These are phyloP conservation scores for Metschnikowia corniflorae DNA, from an alignment of 805 yeast genomes.

Conservation along the genomic window DNA sequence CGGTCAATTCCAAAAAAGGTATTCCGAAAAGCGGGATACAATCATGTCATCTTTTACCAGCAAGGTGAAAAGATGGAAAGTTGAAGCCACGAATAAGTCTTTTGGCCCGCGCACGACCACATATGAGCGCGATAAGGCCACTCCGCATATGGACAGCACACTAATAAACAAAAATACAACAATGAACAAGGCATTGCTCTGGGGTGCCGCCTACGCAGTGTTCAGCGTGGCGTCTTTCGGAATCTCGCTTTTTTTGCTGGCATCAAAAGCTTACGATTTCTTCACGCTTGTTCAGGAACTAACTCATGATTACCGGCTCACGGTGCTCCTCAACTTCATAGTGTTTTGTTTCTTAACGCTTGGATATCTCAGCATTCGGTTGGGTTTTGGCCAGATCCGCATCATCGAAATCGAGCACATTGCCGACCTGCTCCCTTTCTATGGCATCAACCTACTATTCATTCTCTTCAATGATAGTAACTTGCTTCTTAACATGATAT, in stretches of 20 bases:
- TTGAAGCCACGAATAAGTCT: no score
- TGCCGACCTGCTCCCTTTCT: constrained; percentile 34
- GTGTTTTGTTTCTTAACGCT: constrained; percentile 18
- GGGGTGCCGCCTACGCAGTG: constrained; percentile 11
- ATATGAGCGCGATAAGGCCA: constrained; percentile 4
- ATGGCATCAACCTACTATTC: constrained; percentile 50
- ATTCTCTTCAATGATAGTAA: constrained; percentile 62
- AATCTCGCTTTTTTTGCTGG: constrained; percentile 11
- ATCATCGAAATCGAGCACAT: constrained; percentile 70
- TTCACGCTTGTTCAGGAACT: constrained; percentile 17
- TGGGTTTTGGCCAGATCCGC: constrained; percentile 73
- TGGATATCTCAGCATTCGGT: constrained; percentile 28
- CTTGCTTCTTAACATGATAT: constrained; percentile 47
- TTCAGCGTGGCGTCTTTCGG: constrained; percentile 14
- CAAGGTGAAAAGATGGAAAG: no score
- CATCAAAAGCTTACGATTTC: constrained; percentile 13
- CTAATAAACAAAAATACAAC: constrained; percentile 1
- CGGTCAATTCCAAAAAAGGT: no score
- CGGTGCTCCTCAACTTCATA: constrained; percentile 17
- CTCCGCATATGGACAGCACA: no score
- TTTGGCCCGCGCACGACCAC: constrained; percentile 6
- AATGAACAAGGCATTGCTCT: constrained; percentile 7
- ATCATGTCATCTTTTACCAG: no score
- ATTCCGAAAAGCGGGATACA: no score
- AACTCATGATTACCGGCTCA: constrained; percentile 14